Evolutionary conservation across 106 monocot species (phyloP).

Genomic region (Dioscorea dumetorum): DNA sequence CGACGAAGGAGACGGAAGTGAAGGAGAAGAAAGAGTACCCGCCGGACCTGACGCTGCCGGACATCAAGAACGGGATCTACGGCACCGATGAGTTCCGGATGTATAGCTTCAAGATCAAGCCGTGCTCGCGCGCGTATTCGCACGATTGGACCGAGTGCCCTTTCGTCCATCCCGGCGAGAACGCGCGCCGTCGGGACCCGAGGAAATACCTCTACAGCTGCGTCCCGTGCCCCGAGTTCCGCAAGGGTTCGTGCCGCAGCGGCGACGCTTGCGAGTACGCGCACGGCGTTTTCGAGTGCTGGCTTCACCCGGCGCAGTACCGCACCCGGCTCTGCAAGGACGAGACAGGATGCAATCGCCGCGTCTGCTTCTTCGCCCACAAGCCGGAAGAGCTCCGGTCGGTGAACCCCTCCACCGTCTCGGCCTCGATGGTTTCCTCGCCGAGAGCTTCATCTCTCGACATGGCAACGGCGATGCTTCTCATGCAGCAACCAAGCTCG

Average conservation of each 20-base stretch:
- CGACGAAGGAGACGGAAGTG: neutral
- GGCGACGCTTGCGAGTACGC: slow-evolving; percentile 94
- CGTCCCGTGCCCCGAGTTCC: slow-evolving; percentile 92
- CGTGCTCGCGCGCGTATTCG: slow-evolving; percentile 87
- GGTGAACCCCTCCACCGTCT: slow-evolving; percentile 37
- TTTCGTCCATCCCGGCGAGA: slow-evolving; percentile 96
- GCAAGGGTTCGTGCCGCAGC: slow-evolving; percentile 80
- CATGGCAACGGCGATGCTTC: slow-evolving; percentile 30
- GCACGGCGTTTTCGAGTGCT: slow-evolving; percentile 89
- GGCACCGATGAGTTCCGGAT: slow-evolving; percentile 94
- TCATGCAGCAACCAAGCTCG: slow-evolving; percentile 16
- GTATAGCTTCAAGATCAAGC: slow-evolving; percentile 91
- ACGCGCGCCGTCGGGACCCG: slow-evolving; percentile 78
- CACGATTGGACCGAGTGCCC: slow-evolving; percentile 99
- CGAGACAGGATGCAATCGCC: slow-evolving; percentile 48
- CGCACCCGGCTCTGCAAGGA: slow-evolving; percentile 79
- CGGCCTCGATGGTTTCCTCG: slow-evolving; percentile 23
- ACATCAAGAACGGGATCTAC: slow-evolving; percentile 85
- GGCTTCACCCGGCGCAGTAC: slow-evolving; percentile 91
- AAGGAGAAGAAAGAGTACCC: slow-evolving; percentile 68
- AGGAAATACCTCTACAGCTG: slow-evolving; percentile 79
- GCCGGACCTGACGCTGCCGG: slow-evolving; percentile 64
- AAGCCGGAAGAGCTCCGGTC: slow-evolving; percentile 76
- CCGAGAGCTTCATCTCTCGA: slow-evolving; percentile 40
- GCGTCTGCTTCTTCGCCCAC: slow-evolving; percentile 93